Percentiles rank a stretch among this genome's conserved stretches.
Conservation (phyloP, 257 asterid genomes). For the Solanum sejunctum region DNA sequence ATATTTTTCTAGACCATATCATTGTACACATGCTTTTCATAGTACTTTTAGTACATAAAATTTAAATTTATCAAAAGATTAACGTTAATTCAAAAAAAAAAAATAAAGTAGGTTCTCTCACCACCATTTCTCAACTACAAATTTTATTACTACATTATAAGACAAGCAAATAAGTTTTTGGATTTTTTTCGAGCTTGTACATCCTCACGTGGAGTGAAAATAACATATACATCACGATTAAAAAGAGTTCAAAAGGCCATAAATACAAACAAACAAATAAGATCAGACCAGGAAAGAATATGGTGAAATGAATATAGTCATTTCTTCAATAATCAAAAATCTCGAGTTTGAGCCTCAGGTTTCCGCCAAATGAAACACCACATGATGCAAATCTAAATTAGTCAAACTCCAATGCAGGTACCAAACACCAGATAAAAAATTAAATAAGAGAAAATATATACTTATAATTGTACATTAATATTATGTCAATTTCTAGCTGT, state of each 20-base stretch:
- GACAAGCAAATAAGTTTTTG: not conserved
- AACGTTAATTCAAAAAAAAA: not conserved
- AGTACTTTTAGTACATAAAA: not conserved
- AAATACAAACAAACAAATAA: not conserved
- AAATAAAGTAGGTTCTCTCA: not conserved
- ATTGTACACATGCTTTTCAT: not conserved
- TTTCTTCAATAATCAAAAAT: not conserved
- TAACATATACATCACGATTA: not conserved
- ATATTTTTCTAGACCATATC: not conserved
- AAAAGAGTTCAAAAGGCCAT: not conserved
- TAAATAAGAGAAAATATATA: not conserved
- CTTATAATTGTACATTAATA: not conserved
- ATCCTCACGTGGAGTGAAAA: not conserved
- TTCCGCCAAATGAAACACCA: too few species aligned
- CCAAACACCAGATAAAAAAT: not conserved
- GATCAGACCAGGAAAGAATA: not conserved
- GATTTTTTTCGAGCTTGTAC: not conserved
- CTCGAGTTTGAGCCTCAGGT: not conserved
- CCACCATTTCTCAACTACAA: not conserved
- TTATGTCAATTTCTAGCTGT: constrained; percentile 1
- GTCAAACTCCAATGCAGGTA: not conserved
- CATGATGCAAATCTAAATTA: accelerated
- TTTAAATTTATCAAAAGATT: not conserved
- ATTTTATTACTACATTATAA: not conserved
- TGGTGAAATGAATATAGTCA: not conserved